phyloP scores from a whole-genome alignment of 257 asterid genomes.

The Solanum verrucosum region DNA sequence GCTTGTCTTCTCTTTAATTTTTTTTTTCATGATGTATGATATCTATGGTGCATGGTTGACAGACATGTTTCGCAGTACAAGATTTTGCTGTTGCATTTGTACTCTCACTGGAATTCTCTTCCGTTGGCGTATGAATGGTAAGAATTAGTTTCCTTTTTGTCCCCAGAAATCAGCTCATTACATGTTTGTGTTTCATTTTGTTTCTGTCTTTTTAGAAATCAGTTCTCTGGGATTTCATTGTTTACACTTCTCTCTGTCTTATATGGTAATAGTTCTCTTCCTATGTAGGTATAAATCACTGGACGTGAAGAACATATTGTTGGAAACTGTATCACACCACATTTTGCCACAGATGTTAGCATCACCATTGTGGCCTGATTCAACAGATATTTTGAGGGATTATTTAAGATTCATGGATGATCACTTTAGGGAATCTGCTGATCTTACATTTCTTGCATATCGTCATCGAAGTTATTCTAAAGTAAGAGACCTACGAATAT shows the following conservation, averaged over 20 bases:
- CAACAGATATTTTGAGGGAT: conserved; percentile 48
- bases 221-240: background rate
- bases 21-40: background rate
- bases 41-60: conserved; percentile 15
- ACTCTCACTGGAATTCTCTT: conserved; percentile 84
- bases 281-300: conserved; percentile 70
- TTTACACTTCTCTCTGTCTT: background rate
- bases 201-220: conserved; percentile 2
- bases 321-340: conserved; percentile 86
- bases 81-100: conserved; percentile 74
- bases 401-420: conserved; percentile 89
- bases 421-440: conserved; percentile 91
- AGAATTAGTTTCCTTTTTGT: conserved; percentile 1
- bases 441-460: conserved; percentile 90
- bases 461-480: conserved; percentile 93
- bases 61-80: conserved; percentile 88
- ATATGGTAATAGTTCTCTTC: conserved; percentile 14
- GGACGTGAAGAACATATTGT: conserved; percentile 93
- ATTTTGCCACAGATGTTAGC: conserved; percentile 87
- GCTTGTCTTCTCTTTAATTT: background rate
- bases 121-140: conserved; percentile 89
- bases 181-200: background rate
- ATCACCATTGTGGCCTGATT: conserved; percentile 83
- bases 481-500: conserved; percentile 26
- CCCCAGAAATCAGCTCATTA: background rate